Percentiles rank a stretch among this genome's conserved stretches.
Conservation (phyloP, 169 alveolate genomes). For the Cryptosporidium ryanae region DNA sequence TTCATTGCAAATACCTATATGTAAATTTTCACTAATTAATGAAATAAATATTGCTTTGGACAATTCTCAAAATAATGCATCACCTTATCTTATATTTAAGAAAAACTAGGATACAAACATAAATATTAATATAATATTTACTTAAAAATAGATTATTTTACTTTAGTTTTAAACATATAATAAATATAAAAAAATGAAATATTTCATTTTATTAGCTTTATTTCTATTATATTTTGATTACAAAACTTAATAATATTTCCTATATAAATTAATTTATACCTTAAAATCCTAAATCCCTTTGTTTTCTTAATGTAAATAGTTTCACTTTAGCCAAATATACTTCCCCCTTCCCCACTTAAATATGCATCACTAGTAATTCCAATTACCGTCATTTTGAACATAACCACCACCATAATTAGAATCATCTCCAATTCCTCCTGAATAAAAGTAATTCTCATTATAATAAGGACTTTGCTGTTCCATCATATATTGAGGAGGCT, state of each 20-base stretch:
- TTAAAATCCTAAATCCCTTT: too few relatives aligned
- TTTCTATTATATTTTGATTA: too few relatives aligned
- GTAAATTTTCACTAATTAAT: slow-evolving; percentile 35
- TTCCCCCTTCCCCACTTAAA: too few relatives aligned
- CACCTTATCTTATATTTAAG: slow-evolving; percentile 33
- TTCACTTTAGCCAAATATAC: too few relatives aligned
- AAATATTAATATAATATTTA: neutral
- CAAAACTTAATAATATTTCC: too few relatives aligned
- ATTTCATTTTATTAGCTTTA: too few relatives aligned
- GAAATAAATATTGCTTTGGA: slow-evolving; percentile 40
- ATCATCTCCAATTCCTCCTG: neutral
- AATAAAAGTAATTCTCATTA: neutral
- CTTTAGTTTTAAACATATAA: neutral
- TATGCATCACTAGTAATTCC: slow-evolving; percentile 49
- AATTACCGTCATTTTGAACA: slow-evolving; percentile 29
- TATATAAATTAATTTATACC: too few relatives aligned
- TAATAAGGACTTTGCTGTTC: slow-evolving; percentile 12
- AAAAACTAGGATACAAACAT: neutral
- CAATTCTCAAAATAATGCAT: slow-evolving; percentile 49
- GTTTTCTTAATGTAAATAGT: too few relatives aligned
- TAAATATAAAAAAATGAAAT: too few relatives aligned
- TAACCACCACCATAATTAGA: slow-evolving; percentile 1
- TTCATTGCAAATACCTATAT: slow-evolving; percentile 49
- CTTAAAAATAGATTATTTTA: neutral
- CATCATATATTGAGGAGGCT: slow-evolving; percentile 10